Conservation (phyloP, 352 stramenopile species). For the Phytopythium aichiense region DNA sequence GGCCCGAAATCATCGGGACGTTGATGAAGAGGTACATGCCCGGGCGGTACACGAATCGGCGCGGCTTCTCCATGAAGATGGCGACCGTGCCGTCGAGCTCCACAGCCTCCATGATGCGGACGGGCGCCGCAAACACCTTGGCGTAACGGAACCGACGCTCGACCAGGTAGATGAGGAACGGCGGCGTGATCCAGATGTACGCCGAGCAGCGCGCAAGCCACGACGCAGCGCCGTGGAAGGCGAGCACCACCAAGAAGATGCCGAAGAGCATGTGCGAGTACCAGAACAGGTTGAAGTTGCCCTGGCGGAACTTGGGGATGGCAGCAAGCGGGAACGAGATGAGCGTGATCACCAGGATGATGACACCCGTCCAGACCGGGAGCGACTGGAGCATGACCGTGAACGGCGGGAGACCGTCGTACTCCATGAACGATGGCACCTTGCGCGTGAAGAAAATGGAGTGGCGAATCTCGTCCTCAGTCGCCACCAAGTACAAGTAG, state of each 20-base stretch:
- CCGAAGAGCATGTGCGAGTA: conserved; percentile 82
- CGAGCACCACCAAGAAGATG: conserved; percentile 57
- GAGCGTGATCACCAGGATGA: conserved; percentile 60
- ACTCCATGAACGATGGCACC: conserved; percentile 38
- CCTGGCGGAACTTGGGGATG: conserved; percentile 70
- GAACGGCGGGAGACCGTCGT: conserved; percentile 54
- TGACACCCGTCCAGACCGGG: conserved; percentile 61
- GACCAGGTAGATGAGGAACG: conserved; percentile 66
- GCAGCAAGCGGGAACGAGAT: conserved; percentile 69
- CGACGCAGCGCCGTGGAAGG: conserved; percentile 57
- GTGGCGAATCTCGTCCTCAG: conserved; percentile 44
- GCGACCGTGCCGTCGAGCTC: conserved; percentile 64
- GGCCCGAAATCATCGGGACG: conserved; percentile 65
- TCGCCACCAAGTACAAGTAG: conserved; percentile 63
- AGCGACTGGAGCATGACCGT: conserved; percentile 60
- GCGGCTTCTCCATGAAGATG: conserved; percentile 75
- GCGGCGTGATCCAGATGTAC: conserved; percentile 63
- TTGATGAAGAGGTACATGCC: conserved; percentile 91
- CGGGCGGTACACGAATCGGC: conserved; percentile 64
- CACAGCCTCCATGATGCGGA: conserved; percentile 65
- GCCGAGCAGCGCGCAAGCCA: conserved; percentile 55
- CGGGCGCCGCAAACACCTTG: conserved; percentile 60
- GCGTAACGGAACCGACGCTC: conserved; percentile 68
- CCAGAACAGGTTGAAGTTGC: conserved; percentile 80
- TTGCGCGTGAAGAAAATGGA: conserved; percentile 60